These are phyloP conservation scores for Heliamphora exappendiculata DNA, from an alignment of 148 eudicot genomes.

Conservation along the genomic window DNA sequence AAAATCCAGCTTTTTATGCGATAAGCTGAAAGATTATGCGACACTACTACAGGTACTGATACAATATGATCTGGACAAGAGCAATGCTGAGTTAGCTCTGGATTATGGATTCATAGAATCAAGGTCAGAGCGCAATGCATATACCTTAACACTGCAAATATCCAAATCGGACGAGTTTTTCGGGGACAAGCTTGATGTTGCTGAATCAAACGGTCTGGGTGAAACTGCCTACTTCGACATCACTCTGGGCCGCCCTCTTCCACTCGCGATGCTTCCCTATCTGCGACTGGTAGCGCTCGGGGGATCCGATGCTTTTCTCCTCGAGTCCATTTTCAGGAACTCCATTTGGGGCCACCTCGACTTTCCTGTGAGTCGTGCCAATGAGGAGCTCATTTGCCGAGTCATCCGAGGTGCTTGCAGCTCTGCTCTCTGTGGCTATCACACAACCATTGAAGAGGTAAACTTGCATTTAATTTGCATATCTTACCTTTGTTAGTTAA, in stretches of 20 bases:
- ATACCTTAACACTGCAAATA: slow-evolving; percentile 77
- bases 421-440: slow-evolving; percentile 70
- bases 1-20: not conserved
- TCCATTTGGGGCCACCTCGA: slow-evolving; percentile 70
- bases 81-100: slow-evolving; percentile 86
- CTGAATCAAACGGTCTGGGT: slow-evolving; percentile 68
- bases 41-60: slow-evolving; percentile 50
- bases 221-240: slow-evolving; percentile 84
- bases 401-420: slow-evolving; percentile 67
- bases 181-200: slow-evolving; percentile 91
- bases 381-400: slow-evolving; percentile 79
- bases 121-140: slow-evolving; percentile 53
- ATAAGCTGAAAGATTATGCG: not conserved
- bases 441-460: slow-evolving; percentile 80
- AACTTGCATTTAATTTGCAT: not conserved
- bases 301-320: slow-evolving; percentile 76
- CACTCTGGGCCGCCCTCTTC: slow-evolving; percentile 59
- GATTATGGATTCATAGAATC: slow-evolving; percentile 89
- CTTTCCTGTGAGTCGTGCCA: slow-evolving; percentile 67
- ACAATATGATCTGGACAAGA: slow-evolving; percentile 81
- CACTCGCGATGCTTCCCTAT: slow-evolving; percentile 63
- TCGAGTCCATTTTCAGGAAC: slow-evolving; percentile 80
- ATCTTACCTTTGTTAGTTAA: not conserved
- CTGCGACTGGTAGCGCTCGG: slow-evolving; percentile 79
- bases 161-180: slow-evolving; percentile 72